Evolutionary conservation across 2,329 filamentous ascomycete species (phyloP), one percentile per base, ranked within the genome.

Genomic region (Trichothecium roseum): DNA sequence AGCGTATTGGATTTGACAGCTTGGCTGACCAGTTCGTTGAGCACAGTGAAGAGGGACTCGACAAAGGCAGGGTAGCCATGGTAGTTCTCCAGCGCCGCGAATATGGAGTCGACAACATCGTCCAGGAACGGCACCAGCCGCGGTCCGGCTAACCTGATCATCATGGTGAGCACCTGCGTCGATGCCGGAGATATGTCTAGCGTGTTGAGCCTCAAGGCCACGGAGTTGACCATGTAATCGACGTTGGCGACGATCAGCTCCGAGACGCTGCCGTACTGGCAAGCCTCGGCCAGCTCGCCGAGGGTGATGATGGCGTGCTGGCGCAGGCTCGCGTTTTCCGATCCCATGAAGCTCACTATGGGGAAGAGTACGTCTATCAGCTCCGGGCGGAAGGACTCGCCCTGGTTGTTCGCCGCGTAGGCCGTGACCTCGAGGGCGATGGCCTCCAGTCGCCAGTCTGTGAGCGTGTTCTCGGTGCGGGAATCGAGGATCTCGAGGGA

Each of bases 151-250:
- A 98, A 70, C 18, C 75, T 78, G 40, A 96, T 78, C 84, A 96
- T 93, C 88, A 98, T 95, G 6, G 82, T 72, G 33, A 98, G 60
- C 2, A 96, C 91, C 45, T 89, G 83, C 3, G 88, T 87, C 3
- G 86, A 87, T 42, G 94, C 84, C 2, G 89, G 88, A 1, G 87
- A 89, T 35, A 96, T 81, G 44, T 95, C 87, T 44, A 95, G 85
- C 0, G 84, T 85, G 48, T 94, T 95, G 7, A 98, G 71, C 42
- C 87, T 84, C 40, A 96, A 60, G 0, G 84, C 85, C 13, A 98
- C 77, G 0, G 91, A 85, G 51, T 96, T 96, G 41, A 96, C 81
- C 59, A 98, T 83, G 54, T 98, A 98, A 56, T 98, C 91, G 13
- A 86, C 88, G 41, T 98, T 98, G 35, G 83, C 78, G 18, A 96